Base-by-base conservation (phyloP, 2,329 filamentous ascomycete genomes). In the Chrysoporthe austroafricana region DNA sequence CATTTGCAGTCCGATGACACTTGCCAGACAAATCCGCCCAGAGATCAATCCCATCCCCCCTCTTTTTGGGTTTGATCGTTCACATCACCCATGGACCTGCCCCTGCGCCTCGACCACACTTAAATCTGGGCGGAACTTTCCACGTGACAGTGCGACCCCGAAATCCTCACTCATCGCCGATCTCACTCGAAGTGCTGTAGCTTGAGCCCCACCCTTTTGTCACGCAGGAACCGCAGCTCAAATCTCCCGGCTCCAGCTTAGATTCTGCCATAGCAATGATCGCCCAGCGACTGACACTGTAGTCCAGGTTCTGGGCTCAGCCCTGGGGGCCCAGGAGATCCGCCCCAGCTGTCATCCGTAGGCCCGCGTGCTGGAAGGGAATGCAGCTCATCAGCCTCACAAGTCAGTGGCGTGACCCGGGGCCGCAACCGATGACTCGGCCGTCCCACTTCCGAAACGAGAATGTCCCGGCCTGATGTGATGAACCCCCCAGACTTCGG, bases 11-110 rank as follows among this genome's bases (percentile, higher is more conserved):
- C 26, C 26, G 26, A 26, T 4, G 1, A 39, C 36, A 39, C 6
- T 39, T 39, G 44, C 18, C 44, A 46, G 14, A 46, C 18, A 13
- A 13, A 13, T 46, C 44, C 8, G 44, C 44, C 4, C 44, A 46
- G 16, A 57, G 54, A 32, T n/a, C 2, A 39, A 57, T 36, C 32
- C 32, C 34, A 57, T 9, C 34, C 32, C 32, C 34, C 39, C 18
- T 18, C 54, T 39, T 2, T 57, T 57, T 39, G 9, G 54, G 54
- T 32, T 21, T 57, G 39, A 39, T 57, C 16, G 32, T n/a, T 36
- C 54, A n/a, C 54, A 36, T 39, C 54, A 57, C 18, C 54, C 18
- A 57, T 57, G 54, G 54, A n/a, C 39, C 54, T 36, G 54, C 54
- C 34, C 34, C 52, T 34, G 32, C 32, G 52, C 32, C 54, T n/a